Evolutionary conservation across 2,329 filamentous ascomycete genomes (phyloP).

Genomic region (Fusarium sp.): DNA sequence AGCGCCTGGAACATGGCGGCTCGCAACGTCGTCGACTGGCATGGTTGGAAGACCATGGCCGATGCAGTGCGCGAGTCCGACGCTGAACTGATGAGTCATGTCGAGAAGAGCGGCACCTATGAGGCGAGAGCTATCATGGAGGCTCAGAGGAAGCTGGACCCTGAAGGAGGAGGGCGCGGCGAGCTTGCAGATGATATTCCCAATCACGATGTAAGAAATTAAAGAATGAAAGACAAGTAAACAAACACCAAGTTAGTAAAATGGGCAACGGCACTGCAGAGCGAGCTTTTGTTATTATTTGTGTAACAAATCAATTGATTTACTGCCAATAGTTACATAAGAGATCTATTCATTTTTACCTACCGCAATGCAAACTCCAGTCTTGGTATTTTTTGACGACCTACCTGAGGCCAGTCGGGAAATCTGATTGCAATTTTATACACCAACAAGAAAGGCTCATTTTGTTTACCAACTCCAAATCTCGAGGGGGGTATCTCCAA

Average conservation of each 20-base stretch:
- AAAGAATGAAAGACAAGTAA: neutral
- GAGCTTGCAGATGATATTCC: neutral
- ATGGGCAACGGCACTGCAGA: neutral
- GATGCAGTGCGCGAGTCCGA: slow-evolving; percentile 47
- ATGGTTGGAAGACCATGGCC: slow-evolving; percentile 46
- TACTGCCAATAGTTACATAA: slow-evolving; percentile 1
- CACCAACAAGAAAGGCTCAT: neutral
- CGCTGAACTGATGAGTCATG: slow-evolving; percentile 36
- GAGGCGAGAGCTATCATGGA: slow-evolving; percentile 32
- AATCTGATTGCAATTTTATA: neutral
- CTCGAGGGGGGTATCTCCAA: neutral
- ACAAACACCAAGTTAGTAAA: slow-evolving; percentile 1
- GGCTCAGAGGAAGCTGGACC: slow-evolving; percentile 26
- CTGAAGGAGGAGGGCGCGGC: slow-evolving; percentile 26
- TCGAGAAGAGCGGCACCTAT: slow-evolving; percentile 40
- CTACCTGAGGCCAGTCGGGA: slow-evolving; percentile 3
- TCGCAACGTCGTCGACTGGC: slow-evolving; percentile 53
- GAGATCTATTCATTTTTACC: slow-evolving; percentile 13
- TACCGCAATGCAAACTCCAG: slow-evolving; percentile 1
- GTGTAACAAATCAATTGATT: slow-evolving; percentile 3
- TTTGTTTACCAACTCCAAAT: neutral
- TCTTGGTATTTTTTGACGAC: slow-evolving; percentile 2
- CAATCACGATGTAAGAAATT: neutral
- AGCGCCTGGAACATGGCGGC: slow-evolving; percentile 53
- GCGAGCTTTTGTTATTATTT: neutral